Evolutionary conservation across 108 stramenopile species (phyloP).

Genomic region (Pseudonitzschia delicatissima): DNA sequence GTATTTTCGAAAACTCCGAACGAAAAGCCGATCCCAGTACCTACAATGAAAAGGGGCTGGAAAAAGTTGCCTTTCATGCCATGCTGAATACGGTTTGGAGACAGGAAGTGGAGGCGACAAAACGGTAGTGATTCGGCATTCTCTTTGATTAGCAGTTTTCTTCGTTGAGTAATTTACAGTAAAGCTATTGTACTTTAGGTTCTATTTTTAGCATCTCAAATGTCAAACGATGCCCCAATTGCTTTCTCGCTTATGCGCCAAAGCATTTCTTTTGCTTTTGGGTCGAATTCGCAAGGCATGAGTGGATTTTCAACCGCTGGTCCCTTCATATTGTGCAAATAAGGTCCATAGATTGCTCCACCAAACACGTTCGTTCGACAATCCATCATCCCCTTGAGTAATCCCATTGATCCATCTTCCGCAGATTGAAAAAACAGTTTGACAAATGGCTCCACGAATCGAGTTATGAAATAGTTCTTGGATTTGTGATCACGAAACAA

Average conservation of each 20-base stretch:
- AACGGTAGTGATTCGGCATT: slow-evolving; percentile 3
- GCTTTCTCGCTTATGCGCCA: slow-evolving; percentile 20
- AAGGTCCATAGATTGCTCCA: slow-evolving; percentile 18
- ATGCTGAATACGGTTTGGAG: slow-evolving; percentile 66
- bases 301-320: neutral
- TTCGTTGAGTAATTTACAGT: too few relatives aligned
- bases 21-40: slow-evolving; percentile 24
- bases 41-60: slow-evolving; percentile 32
- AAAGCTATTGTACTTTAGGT: too few relatives aligned
- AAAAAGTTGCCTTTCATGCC: slow-evolving; percentile 64
- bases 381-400: slow-evolving; percentile 12
- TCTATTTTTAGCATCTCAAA: too few relatives aligned
- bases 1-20: slow-evolving; percentile 37
- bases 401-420: slow-evolving; percentile 28
- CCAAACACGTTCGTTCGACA: neutral
- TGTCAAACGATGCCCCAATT: slow-evolving; percentile 8
- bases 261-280: slow-evolving; percentile 2
- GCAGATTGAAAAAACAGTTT: slow-evolving; percentile 2
- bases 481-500: neutral
- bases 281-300: slow-evolving; percentile 8
- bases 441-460: neutral
- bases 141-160: too few relatives aligned
- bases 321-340: neutral
- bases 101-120: slow-evolving; percentile 33
- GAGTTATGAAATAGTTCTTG: neutral